Base-by-base conservation (phyloP, 495 filamentous ascomycete species). In the Neurospora sp. region DNA sequence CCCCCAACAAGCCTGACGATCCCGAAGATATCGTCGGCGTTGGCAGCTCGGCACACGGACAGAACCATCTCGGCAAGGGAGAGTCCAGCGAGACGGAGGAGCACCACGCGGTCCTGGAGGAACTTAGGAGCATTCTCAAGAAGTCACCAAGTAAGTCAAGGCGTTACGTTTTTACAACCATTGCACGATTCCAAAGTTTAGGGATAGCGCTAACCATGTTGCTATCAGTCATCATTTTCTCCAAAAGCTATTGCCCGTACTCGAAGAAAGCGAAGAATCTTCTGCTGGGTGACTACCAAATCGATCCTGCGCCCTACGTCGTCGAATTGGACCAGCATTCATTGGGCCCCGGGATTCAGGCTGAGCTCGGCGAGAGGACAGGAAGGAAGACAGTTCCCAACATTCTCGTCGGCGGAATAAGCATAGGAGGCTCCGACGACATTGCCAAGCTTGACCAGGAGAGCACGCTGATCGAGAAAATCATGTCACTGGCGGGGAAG, bases 361-460 rank as follows among this genome's bases (percentile, higher is more conserved):
- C 79, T 3, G 85, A 86, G 16, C 82, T 99, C 23, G 87, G 76
- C 11, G 87, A 90, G 74, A 91, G 84, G 76, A 99, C 96, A 3
- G 92, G 93, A 35, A 85, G 96, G 31, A 85, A 84, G 70, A 99
- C 96, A 1, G 96, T 99, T 3, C 96, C 96, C 3, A 99, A 99
- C 78, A 86, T 99, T 39, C 84, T 99, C 72, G 87, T 99, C 66
- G 92, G 91, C 77, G 96, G 93, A 5, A 90, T 90, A 80, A 96
- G 92, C 78, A 94, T 98, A 75, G 96, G 96, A 37, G 96, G 96
- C 38, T 90, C 93, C 62, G 95, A 98, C 78, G 93, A 97, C 41
- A 87, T 98, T 73, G 87, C 88, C 46, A 90, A 87, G 35, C 80
- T 98, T 74, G 90, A 97, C 79, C 78, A 83, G 49, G 86, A 87